A percentile compares a stretch with the other conserved stretches of the same genome.
These are phyloP conservation scores for Lactarius pseudohatsudake DNA, from an alignment of 768 basidiomycete species.

Conservation along the genomic window DNA sequence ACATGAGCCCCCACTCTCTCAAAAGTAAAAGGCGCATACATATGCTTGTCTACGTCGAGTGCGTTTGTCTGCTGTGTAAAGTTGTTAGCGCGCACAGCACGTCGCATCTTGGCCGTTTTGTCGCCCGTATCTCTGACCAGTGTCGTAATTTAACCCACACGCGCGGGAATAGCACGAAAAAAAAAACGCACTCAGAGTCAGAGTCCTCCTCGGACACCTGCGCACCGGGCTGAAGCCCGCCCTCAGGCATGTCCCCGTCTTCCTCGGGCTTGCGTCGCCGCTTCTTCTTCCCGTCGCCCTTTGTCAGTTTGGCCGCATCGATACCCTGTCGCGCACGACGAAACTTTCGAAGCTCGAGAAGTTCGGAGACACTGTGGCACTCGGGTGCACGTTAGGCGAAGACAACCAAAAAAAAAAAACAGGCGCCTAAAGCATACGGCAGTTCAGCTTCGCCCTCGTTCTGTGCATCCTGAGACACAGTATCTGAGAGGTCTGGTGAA, in stretches of 20 bases:
- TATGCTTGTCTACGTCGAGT: constrained; percentile 97
- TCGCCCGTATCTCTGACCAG: constrained; percentile 56
- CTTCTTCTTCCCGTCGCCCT: constrained; percentile 78
- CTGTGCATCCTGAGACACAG: not conserved
- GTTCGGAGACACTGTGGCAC: constrained; percentile 64
- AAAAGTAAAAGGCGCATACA: constrained; percentile 51
- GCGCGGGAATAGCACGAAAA: not conserved
- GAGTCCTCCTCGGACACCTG: constrained; percentile 37
- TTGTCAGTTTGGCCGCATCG: constrained; percentile 78
- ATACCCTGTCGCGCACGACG: constrained; percentile 77
- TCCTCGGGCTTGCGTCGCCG: constrained; percentile 51
- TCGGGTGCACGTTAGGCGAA: constrained; percentile 20
- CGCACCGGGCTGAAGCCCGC: constrained; percentile 58
- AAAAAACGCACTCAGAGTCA: constrained; percentile 58
- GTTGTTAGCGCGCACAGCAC: constrained; percentile 80
- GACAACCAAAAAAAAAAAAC: not conserved
- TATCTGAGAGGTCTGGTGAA: constrained; percentile 40
- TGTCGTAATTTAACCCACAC: not conserved
- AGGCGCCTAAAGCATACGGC: constrained; percentile 45
- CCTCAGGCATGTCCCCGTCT: constrained; percentile 43
- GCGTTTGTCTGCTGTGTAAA: constrained; percentile 97
- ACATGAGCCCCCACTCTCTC: not conserved
- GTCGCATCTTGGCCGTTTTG: constrained; percentile 67
- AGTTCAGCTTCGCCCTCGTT: constrained; percentile 38
- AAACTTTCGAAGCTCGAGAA: constrained; percentile 81